Evolutionary conservation across 176 grass and related monocot genomes (phyloP).

Genomic region (Panicum miliaceum): DNA sequence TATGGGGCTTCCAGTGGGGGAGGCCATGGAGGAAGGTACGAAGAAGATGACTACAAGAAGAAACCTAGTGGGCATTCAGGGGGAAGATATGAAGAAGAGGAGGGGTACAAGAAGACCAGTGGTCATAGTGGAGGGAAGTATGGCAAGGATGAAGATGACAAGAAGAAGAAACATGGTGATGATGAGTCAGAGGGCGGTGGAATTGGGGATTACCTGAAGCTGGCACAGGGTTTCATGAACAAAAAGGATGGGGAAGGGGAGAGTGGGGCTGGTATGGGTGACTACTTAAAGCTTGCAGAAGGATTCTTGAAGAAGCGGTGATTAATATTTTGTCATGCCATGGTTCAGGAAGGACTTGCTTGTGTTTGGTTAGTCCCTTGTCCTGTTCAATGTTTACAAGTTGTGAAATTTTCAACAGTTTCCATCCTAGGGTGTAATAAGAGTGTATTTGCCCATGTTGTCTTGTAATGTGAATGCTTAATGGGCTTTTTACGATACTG

Average conservation of each 20-base stretch:
- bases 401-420: background rate
- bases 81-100: conserved; percentile 44
- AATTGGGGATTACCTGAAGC: conserved; percentile 69
- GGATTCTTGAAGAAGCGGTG: conserved; percentile 87
- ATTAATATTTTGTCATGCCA: conserved; percentile 27
- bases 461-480: conserved; percentile 8
- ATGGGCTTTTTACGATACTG: background rate
- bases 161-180: conserved; percentile 51
- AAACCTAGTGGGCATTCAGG: conserved; percentile 41
- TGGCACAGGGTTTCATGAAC: conserved; percentile 83
- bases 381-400: conserved; percentile 15
- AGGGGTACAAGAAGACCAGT: conserved; percentile 54
- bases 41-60: conserved; percentile 54
- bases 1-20: conserved; percentile 43
- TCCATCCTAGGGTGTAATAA: conserved; percentile 11
- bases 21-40: conserved; percentile 49
- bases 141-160: conserved; percentile 49
- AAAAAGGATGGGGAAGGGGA: conserved; percentile 58
- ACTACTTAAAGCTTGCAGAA: conserved; percentile 80
- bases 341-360: background rate
- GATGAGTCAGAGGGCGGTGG: conserved; percentile 55
- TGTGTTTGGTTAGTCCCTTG: conserved; percentile 51
- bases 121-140: conserved; percentile 52
- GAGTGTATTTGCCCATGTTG: conserved; percentile 8
- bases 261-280: conserved; percentile 49